Conservation (phyloP, 2,329 filamentous ascomycete genomes). For the Aspergillus spinulosporus region DNA sequence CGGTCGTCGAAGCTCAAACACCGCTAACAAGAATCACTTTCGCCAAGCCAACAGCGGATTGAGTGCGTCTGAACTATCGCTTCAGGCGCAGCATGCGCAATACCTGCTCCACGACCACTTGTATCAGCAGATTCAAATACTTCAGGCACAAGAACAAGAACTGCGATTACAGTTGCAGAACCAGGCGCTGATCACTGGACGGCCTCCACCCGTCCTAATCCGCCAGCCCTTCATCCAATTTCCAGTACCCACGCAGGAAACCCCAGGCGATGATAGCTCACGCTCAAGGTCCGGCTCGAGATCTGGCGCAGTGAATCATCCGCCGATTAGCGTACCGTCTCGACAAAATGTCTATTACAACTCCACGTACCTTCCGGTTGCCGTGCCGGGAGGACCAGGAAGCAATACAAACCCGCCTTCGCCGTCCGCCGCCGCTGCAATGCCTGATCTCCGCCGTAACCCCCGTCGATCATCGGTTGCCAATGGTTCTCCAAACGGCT, state of each 20-base stretch:
- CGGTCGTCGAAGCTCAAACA: slow-evolving; percentile 58
- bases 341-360: slow-evolving; percentile 40
- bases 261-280: slow-evolving; percentile 38
- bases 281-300: slow-evolving; percentile 39
- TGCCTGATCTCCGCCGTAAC: slow-evolving; percentile 48
- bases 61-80: slow-evolving; percentile 40
- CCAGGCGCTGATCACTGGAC: slow-evolving; percentile 44
- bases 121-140: slow-evolving; percentile 51
- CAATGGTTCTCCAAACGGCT: slow-evolving; percentile 44
- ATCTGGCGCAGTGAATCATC: slow-evolving; percentile 41
- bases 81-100: slow-evolving; percentile 50
- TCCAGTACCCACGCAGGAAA: slow-evolving; percentile 39
- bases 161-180: slow-evolving; percentile 50
- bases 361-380: slow-evolving; percentile 39
- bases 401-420: slow-evolving; percentile 50
- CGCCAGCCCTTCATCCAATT: slow-evolving; percentile 46
- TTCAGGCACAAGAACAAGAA: slow-evolving; percentile 53
- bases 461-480: slow-evolving; percentile 47
- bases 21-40: slow-evolving; percentile 47
- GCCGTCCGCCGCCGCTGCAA: slow-evolving; percentile 40
- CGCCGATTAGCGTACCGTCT: slow-evolving; percentile 32
- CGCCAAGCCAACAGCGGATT: slow-evolving; percentile 40
- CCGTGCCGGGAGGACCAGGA: slow-evolving; percentile 38
- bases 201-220: slow-evolving; percentile 42
- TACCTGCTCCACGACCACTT: slow-evolving; percentile 51